Conservation (phyloP, 1,139 yeast species). For the Suhomyces anneliseae region DNA sequence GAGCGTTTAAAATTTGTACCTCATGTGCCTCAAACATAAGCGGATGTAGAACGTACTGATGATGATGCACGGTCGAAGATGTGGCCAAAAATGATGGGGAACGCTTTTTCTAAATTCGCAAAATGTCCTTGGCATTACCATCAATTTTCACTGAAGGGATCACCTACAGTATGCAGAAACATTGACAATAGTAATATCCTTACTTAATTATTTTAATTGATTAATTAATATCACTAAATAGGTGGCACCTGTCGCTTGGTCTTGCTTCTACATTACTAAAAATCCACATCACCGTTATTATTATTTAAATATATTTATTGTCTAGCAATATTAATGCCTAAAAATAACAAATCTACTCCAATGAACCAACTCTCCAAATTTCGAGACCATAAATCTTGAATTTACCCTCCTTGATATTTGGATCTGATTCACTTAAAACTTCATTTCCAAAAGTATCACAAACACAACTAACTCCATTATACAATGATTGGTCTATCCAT, state of each 20-base stretch:
- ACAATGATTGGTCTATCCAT: slow-evolving; percentile 77
- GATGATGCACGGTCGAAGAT: too few species aligned
- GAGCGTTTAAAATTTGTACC: too few species aligned
- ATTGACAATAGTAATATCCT: too few species aligned
- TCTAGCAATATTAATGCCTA: neutral
- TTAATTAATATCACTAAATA: too few species aligned
- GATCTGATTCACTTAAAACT: slow-evolving; percentile 56
- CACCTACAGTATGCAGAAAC: too few species aligned
- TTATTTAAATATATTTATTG: neutral
- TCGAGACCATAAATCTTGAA: slow-evolving; percentile 79
- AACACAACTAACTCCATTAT: slow-evolving; percentile 72
- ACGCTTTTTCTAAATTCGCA: too few species aligned
- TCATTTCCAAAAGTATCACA: slow-evolving; percentile 93
- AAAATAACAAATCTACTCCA: slow-evolving; percentile 14
- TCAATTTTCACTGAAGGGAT: too few species aligned
- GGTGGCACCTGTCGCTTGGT: neutral
- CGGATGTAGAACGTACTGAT: too few species aligned
- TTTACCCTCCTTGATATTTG: slow-evolving; percentile 36
- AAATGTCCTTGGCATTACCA: too few species aligned
- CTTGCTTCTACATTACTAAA: neutral
- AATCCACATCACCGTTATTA: neutral
- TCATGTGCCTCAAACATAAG: too few species aligned
- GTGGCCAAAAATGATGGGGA: too few species aligned
- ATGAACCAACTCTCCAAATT: slow-evolving; percentile 74
- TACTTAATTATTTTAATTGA: too few species aligned